Base-by-base conservation (phyloP, 768 basidiomycete genomes). In the Phaeotremella skinneri region DNA sequence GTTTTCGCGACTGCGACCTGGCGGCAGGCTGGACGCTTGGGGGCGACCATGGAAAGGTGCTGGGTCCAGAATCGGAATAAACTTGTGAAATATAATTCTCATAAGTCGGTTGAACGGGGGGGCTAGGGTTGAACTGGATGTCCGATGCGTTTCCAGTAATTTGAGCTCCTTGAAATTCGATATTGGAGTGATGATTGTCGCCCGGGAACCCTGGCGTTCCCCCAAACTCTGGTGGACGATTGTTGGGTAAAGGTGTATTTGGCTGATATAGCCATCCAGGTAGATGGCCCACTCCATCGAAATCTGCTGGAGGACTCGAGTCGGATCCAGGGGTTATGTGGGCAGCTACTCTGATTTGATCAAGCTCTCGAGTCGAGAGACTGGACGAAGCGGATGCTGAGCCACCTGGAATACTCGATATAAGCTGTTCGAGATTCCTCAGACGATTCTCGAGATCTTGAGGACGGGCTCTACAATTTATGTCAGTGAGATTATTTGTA, bases 371-470 rank as follows among this genome's bases (percentile, higher is more conserved):
- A 3, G 42, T 31, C 7, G 59, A 56, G 2, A 64, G 39, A 21
- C 59, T 43, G 6, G 49, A 20, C 3, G 59, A 45, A 21, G 42
- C 49, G 13, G 30, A 27, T 9, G 37, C 37, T 16, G 42, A 17
- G 13, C 48, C 55, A 26, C 59, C 48, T 16, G 59, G 59, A 14
- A 60, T 64, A 20, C 30, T 56, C 6, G 63, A 60, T 29, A 60
- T 60, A 17, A 64, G 54, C 21, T 56, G 59, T 49, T 64, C 63
- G 34, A 64, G 63, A 32, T 60, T 64, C 6, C 59, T 45, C 4
- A 64, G 54, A 2, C 63, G 53, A n/a, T 34, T 56, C 34, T 64
- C 63, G 2, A 64, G 42, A 48, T 56, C 54, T 16, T 56, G 61
- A 3, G 49, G 50, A 5, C 30, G 50, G 16, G 50, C 23, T 51